These are phyloP conservation scores for Anaeromyces robustus DNA, from an alignment of 192 early-diverging fungal species.

Conservation along the genomic window DNA sequence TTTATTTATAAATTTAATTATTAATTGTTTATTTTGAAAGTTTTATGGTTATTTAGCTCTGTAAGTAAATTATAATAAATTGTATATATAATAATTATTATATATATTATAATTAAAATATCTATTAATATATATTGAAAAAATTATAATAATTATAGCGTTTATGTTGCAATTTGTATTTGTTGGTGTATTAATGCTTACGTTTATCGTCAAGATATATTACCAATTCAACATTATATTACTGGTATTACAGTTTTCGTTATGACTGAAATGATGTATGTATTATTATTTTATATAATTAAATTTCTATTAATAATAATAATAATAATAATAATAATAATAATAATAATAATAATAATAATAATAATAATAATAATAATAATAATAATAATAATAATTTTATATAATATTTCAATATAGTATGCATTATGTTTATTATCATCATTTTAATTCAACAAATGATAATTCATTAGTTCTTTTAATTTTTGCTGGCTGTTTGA, in stretches of 20 bases:
- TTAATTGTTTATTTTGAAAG: no score
- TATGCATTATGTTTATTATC: neutral
- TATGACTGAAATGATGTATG: constrained; percentile 65
- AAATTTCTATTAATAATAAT: no score
- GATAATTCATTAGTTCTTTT: constrained; percentile 38
- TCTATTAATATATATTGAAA: no score
- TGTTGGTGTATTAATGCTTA: constrained; percentile 66
- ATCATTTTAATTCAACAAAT: neutral
- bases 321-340: neutral
- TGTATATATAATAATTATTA: no score
- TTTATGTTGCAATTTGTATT: constrained; percentile 57
- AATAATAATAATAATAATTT: neutral
- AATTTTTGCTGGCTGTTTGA: constrained; percentile 59
- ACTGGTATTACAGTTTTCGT: constrained; percentile 71
- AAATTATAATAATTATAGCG: neutral
- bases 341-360: neutral
- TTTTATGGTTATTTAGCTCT: no score
- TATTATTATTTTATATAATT: no score
- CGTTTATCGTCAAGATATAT: constrained; percentile 71
- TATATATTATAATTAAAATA: no score
- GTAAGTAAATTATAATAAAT: no score
- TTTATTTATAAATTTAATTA: no score
- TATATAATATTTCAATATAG: no score
- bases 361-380: no score
- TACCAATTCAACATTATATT: constrained; percentile 84